Conservation (phyloP, 805 yeast genomes). For the Kazachstania bromeliacearum region DNA sequence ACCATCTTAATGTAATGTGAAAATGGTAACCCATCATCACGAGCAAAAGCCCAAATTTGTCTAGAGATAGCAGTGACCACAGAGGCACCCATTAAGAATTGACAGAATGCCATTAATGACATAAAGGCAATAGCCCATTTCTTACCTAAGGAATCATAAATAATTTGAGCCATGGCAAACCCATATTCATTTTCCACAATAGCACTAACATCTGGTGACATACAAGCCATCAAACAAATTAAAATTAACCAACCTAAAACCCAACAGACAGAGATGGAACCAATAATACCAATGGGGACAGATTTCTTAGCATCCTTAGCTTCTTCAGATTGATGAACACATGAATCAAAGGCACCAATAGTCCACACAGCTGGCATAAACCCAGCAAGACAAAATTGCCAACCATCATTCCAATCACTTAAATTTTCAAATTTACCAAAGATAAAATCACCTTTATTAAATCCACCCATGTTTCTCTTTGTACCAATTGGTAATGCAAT, state of each 20-base stretch:
- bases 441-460: constrained; percentile 45
- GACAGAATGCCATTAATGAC: constrained; percentile 50
- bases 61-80: constrained; percentile 56
- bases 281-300: constrained; percentile 55
- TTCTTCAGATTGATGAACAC: constrained; percentile 67
- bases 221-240: constrained; percentile 45
- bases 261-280: constrained; percentile 49
- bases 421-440: constrained; percentile 44
- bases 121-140: constrained; percentile 59
- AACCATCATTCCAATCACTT: constrained; percentile 51
- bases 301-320: constrained; percentile 49
- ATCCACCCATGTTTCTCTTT: constrained; percentile 26
- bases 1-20: constrained; percentile 48
- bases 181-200: constrained; percentile 39
- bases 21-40: constrained; percentile 69
- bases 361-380: constrained; percentile 70
- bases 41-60: constrained; percentile 66
- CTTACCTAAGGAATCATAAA: constrained; percentile 51
- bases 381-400: constrained; percentile 41
- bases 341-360: constrained; percentile 62
- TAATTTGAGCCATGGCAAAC: constrained; percentile 54
- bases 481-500: constrained; percentile 62
- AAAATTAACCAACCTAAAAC: constrained; percentile 48
- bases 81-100: constrained; percentile 58
- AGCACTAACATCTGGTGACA: constrained; percentile 35